Base-by-base conservation (phyloP, 108 stramenopile species). In the Conticribra weissflogii region DNA sequence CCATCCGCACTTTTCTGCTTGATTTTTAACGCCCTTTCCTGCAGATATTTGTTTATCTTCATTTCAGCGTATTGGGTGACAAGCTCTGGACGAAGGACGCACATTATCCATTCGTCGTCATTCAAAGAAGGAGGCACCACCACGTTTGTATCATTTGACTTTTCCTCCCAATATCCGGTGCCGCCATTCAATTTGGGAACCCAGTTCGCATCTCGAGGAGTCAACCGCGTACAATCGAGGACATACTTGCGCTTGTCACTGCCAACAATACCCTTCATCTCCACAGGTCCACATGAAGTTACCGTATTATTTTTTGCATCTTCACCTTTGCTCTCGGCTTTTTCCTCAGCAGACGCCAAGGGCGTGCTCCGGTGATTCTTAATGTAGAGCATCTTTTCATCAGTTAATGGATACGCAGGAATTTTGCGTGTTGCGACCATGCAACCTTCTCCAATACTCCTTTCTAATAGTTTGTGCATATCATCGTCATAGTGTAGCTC, bases 131-230 rank as follows among this genome's bases (percentile, higher is more conserved):
- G 8, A 19, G 81, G 76, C 29, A 77, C 58, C 15, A 47, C 31
- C 9, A 45, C 24, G 22, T 64, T 30, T 33, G 55, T 29, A 48
- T 19, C n/a, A 0, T 7, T 23, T 41, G 54, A 19, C 60, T 1
- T 41, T 8, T 30, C 48, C 44, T 94, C 93, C 85, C 85, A 91
- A 24, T 71, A 78, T 18, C 90, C 90, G 44, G 90, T 92, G 8
- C 91, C 94, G 2, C 94, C 94, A 46, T 84, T 65, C 16, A 66
- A 21, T 45, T 87, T 59, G 24, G 79, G 65, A 17, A 98, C 87
- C 91, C 93, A 98, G 74, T 98, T 98, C 0, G 97, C 95, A 79
- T 99, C 98, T 17, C 97, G 84, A 12, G 98, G 97, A 3, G 97
- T 95, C 34, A 96, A 66, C 2, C 97, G 83, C 15, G 89, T 85